Evolutionary conservation across 148 eudicot species (phyloP), one percentile per base, ranked within the genome.

Genomic region (Chenopodium berlandieri): DNA sequence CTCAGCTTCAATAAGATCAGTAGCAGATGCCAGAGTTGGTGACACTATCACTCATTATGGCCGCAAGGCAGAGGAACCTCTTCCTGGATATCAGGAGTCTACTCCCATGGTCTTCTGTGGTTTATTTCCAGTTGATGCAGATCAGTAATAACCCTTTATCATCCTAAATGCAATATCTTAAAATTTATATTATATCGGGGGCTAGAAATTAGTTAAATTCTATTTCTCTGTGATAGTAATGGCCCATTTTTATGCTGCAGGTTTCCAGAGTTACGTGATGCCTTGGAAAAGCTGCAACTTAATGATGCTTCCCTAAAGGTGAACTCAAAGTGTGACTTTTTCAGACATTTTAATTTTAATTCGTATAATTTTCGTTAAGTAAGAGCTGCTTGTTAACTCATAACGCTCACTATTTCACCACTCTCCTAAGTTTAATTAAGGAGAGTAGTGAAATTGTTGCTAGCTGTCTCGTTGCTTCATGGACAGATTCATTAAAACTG

Each of bases 71-170:
- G 94, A 94, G 62, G 83, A 79, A 62, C 88, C 90, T 80, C 91
- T 96, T 75, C 97, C 98, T 77, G 99, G 99, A 80, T 96, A 96
- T 83, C 94, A 91, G 83, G 97, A 96, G 84, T 89, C 90, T 50
- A 96, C 97, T 75, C 98, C 98, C 25, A 96, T 94, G 99, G 99
- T 96, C 83, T 96, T 96, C 86, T 96, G 99, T 87, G 99, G 99
- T 82, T 85, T 96, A 75, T 96, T 96, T 90, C 99, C 99, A 19
- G 83, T 96, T 80, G 98, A 96, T 85, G 94, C 99, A 30, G 98
- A 91, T 77, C 99, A 92, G 99, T 96, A 92, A 80, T 75, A 77
- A 81, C 73, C 87, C 68, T 9, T 71, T 46, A 66, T 63, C 2
- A 73, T 19, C 31, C 27, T 34, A 7, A 63, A 69, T 56, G 63